These are phyloP conservation scores for Alternaria sp. DNA, from an alignment of 2,329 filamentous ascomycete genomes.

Conservation along the genomic window DNA sequence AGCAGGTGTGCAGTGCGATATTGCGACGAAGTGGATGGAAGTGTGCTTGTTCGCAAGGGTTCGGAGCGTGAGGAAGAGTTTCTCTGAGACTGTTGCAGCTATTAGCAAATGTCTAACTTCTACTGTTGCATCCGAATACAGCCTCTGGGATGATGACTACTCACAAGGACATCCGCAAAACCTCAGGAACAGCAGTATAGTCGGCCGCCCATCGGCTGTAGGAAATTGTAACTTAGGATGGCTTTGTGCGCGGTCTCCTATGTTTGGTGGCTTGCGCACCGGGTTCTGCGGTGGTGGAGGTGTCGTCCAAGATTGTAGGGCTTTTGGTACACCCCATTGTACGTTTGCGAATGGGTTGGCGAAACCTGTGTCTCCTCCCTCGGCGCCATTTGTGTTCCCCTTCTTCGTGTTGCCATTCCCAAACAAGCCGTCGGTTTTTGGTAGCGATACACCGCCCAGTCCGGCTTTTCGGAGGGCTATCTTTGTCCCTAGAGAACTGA, in stretches of 20 bases:
- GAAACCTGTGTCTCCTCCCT: conserved; percentile 28
- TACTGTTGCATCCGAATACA: background rate
- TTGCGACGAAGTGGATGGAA: conserved; percentile 62
- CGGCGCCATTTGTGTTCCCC: conserved; percentile 15
- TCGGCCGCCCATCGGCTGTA: conserved; percentile 37
- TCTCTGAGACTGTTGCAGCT: conserved; percentile 38
- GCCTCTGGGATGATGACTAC: conserved; percentile 1
- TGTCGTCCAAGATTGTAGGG: conserved; percentile 43
- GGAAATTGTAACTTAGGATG: conserved; percentile 42
- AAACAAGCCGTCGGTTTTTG: conserved; percentile 33
- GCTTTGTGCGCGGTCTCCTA: conserved; percentile 37
- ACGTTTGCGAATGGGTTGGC: conserved; percentile 47
- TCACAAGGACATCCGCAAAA: conserved; percentile 47
- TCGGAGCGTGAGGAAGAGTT: conserved; percentile 64
- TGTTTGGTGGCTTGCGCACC: conserved; percentile 34
- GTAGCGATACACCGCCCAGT: conserved; percentile 59
- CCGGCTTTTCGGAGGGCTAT: conserved; percentile 65
- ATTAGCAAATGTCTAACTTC: conserved; percentile 4
- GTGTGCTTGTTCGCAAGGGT: conserved; percentile 61
- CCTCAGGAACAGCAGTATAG: conserved; percentile 41
- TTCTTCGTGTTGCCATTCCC: conserved; percentile 39
- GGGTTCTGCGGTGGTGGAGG: conserved; percentile 35
- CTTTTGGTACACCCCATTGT: conserved; percentile 43
- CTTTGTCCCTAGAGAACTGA: conserved; percentile 64
- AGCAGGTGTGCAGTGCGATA: conserved; percentile 64